These are phyloP conservation scores for Penicillium soppii DNA, from an alignment of 495 filamentous ascomycete species.

Conservation along the genomic window DNA sequence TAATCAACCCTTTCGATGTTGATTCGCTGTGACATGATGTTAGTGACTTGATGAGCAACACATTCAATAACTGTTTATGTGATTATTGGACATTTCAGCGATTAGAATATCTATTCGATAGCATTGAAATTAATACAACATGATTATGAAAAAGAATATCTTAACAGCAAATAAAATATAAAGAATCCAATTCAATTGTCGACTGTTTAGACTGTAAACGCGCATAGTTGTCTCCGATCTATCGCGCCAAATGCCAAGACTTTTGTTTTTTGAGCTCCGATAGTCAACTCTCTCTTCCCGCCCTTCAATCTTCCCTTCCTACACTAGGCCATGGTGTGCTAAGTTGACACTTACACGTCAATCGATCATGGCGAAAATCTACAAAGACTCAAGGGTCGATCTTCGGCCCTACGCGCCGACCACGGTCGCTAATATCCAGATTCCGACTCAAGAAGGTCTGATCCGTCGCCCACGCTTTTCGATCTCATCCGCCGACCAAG, in stretches of 20 bases:
- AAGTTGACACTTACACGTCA: constrained; percentile 25
- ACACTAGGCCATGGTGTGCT: constrained; percentile 39
- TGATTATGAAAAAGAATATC: not conserved
- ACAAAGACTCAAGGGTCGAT: constrained; percentile 84
- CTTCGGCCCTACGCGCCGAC: constrained; percentile 69
- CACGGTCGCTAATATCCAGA: constrained; percentile 70
- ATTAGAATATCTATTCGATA: not conserved
- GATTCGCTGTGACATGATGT: constrained; percentile 21
- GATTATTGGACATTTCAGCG: constrained; percentile 2
- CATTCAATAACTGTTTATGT: constrained; percentile 12
- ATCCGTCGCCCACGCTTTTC: constrained; percentile 45
- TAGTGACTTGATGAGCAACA: constrained; percentile 34
- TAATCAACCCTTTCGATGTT: constrained; percentile 17
- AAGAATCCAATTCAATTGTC: too few species aligned
- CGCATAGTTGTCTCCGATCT: too few species aligned
- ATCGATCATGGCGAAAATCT: constrained; percentile 56
- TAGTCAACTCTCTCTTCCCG: constrained; percentile 30
- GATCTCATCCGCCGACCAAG: constrained; percentile 37
- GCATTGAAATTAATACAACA: not conserved
- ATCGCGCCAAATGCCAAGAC: constrained; percentile 33
- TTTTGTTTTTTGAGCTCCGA: constrained; percentile 46
- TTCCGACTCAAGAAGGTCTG: constrained; percentile 55
- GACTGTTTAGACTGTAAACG: too few species aligned
- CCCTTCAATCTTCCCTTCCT: constrained; percentile 27
- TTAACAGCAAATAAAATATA: too few species aligned